Base-by-base conservation (phyloP, 176 grass and related monocot genomes). In the Echinochloa phyllopogon region DNA sequence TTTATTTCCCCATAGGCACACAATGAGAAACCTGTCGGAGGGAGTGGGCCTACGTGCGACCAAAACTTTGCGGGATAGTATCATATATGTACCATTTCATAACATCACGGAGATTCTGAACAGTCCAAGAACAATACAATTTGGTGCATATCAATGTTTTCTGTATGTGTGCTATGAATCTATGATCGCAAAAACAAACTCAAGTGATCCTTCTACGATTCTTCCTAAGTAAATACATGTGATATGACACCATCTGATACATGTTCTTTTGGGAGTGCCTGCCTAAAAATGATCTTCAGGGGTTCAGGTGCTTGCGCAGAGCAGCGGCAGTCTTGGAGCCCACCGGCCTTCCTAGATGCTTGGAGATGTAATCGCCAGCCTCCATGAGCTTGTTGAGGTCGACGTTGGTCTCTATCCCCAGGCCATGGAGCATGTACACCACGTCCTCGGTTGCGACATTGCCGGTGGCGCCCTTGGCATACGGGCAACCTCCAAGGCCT, bases 401-500 rank as follows among this genome's bases (percentile, higher is more conserved):
- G 3, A 96, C 81, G 8, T 89, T 91, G 53, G 96, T 98, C 50
- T 90, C 86, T 81, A 94, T 90, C 7, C 93, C 96, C 44, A 98
- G 87, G 76, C 96, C 96, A 23, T 95, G 86, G 63, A 98, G 96
- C 93, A 95, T 95, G 83, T 94, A 98, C 11, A 98, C 87, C 0
- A 95, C 93, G 3, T 98, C 96, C 83, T 98, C 96, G 0, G 93
- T 94, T 8, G 96, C 96, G 0, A 95, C 96, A 37, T 98, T 98
- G 65, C 96, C 93, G 0, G 96, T 87, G 69, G 93, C 86, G 8
- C 96, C 96, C 66, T 92, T 94, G 2, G 96, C 96, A 10, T 98
- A 92, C 0, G 96, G 96, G 69, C 96, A 95, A 3, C 96, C 93
- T 65, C 96, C 96, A 0, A 98, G 94, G 9, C 93, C 96, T 7